Evolutionary conservation across 805 yeast genomes (phyloP), one percentile per base, ranked within the genome.

Genomic region (Cyberlindnera nakhonratchasimensis): DNA sequence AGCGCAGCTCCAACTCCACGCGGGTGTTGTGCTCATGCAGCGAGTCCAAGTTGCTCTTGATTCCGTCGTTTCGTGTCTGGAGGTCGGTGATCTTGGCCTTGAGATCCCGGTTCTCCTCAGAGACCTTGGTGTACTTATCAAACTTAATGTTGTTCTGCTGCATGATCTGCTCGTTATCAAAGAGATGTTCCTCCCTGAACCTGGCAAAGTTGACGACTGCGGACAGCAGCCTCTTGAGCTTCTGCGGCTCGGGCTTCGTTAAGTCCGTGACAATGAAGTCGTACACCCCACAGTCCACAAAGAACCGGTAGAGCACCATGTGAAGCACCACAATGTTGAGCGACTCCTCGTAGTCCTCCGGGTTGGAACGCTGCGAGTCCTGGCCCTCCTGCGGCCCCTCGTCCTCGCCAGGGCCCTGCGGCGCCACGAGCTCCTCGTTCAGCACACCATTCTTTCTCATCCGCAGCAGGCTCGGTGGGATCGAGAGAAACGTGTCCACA

Each of bases 121-220:
- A 61, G 18, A 74, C 67, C 14, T 65, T 61, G 42, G 72, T 70
- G 34, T 70, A 67, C 39, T 70, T 66, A 21, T 71, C 73, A 16
- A 77, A 61, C 37, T 74, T 64, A 10, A 67, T 57, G 39, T 80
- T 84, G 46, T 80, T 75, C 34, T 70, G 67, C 6, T 71, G 65
- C 22, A 82, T 77, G 20, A 84, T 65, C 20, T 74, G 75, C 47
- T 81, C 87, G 55, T 85, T 80, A 51, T 83, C 89, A 19, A 69
- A 72, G 59, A 81, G 74, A 45, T 85, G 80, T 50, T 81, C 87
- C 52, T 86, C 95, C 51, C 95, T 72, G 55, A 85, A 88, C 43
- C 91, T 67, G 1, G 95, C 95, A 69, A 78, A 89, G 59, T 89
- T 89, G 18, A 88, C 84, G 37, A 88, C 79, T 1, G 93, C 93